Evolutionary conservation across 148 eudicot genomes (phyloP).

Genomic region (Arctostaphylos glauca): DNA sequence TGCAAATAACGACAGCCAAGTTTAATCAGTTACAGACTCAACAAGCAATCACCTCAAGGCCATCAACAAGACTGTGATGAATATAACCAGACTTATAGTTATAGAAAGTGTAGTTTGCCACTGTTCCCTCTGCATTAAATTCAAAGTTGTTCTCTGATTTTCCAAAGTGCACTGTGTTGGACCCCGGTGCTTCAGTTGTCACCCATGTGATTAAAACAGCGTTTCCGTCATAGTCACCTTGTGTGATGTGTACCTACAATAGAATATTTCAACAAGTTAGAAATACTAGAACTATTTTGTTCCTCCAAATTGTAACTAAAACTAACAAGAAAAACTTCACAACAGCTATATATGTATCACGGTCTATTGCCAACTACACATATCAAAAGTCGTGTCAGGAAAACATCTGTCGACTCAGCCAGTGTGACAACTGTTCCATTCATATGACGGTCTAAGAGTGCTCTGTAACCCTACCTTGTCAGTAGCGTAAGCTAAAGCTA

Average conservation of each 20-base stretch:
- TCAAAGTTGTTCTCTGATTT: constrained; percentile 57
- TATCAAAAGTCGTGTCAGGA: neutral
- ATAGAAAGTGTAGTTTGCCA: constrained; percentile 75
- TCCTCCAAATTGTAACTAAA: too few species aligned
- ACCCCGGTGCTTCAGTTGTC: constrained; percentile 82
- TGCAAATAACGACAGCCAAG: neutral
- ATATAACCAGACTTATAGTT: constrained; percentile 80
- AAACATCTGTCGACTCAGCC: neutral
- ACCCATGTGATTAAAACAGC: constrained; percentile 93
- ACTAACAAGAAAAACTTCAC: neutral
- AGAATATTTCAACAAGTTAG: neutral
- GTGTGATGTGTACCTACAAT: constrained; percentile 83
- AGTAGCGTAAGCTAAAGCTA: neutral
- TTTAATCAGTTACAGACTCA: neutral
- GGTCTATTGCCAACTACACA: neutral
- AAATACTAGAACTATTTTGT: neutral
- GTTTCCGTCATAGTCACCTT: constrained; percentile 97
- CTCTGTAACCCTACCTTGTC: neutral
- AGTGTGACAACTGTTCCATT: neutral
- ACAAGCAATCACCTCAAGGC: constrained; percentile 63
- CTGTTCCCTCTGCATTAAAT: constrained; percentile 56
- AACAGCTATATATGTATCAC: neutral
- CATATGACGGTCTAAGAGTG: neutral
- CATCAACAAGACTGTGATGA: constrained; percentile 72
- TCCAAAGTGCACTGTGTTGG: constrained; percentile 70